A percentile compares a stretch with the other conserved stretches of the same genome.
These are phyloP conservation scores for Boletus sp. DNA, from an alignment of 768 basidiomycete genomes.

Conservation along the genomic window DNA sequence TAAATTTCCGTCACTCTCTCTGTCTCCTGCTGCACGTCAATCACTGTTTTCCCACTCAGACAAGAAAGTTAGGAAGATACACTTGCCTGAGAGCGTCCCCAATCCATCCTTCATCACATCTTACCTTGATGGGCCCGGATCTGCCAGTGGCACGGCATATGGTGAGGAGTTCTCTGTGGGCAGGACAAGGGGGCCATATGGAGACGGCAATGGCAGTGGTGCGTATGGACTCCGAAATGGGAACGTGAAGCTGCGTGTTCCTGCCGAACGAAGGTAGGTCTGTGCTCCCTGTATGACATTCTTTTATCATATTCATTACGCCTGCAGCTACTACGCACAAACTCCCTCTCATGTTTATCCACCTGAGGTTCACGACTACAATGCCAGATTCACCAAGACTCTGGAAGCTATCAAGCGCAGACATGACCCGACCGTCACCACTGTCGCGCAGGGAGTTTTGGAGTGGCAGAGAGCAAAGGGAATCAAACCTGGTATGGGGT, in stretches of 20 bases:
- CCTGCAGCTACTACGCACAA: slow-evolving; percentile 79
- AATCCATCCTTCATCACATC: slow-evolving; percentile 66
- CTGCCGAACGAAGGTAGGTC: slow-evolving; percentile 75
- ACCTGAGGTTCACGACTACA: slow-evolving; percentile 92
- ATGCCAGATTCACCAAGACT: slow-evolving; percentile 82
- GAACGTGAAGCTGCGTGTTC: slow-evolving; percentile 70
- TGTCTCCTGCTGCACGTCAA: slow-evolving; percentile 66
- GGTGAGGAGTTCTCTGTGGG: not conserved
- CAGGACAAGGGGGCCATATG: slow-evolving; percentile 2
- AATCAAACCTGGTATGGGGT: slow-evolving; percentile 28
- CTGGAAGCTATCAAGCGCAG: slow-evolving; percentile 89
- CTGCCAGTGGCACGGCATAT: slow-evolving; percentile 14
- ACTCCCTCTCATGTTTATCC: slow-evolving; percentile 74
- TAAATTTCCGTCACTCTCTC: slow-evolving; percentile 72
- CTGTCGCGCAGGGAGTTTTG: slow-evolving; percentile 92
- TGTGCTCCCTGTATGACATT: not conserved
- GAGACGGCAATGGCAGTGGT: slow-evolving; percentile 31
- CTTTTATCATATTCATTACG: not conserved
- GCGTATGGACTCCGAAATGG: slow-evolving; percentile 44
- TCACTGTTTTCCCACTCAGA: slow-evolving; percentile 55
- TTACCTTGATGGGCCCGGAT: slow-evolving; percentile 33
- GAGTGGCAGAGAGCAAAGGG: slow-evolving; percentile 82
- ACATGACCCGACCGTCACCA: slow-evolving; percentile 97
- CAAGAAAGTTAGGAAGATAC: slow-evolving; percentile 27
- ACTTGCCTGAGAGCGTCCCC: slow-evolving; percentile 70